phyloP scores from a whole-genome alignment of 305 asterid species.

The Fraxinus platypoda region DNA sequence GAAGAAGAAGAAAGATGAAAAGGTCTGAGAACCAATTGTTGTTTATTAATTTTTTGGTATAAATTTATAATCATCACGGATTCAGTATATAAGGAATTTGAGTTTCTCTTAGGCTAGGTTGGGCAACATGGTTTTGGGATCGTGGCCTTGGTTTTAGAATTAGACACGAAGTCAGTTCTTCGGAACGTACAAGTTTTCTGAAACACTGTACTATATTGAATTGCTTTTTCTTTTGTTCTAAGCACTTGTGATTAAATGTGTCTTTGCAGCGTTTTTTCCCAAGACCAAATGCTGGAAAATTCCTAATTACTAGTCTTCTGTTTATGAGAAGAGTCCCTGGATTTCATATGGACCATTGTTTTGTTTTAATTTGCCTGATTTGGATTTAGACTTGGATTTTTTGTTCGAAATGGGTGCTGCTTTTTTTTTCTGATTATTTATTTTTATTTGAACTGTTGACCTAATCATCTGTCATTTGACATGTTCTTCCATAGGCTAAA shows the following conservation, averaged over 20 bases:
- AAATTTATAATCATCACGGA: background rate
- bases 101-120: background rate
- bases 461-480: background rate
- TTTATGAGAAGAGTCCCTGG: background rate
- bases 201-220: background rate
- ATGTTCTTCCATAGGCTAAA: conserved; percentile 53
- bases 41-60: background rate
- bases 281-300: background rate
- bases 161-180: background rate
- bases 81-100: background rate
- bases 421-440: background rate
- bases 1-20: conserved; percentile 91
- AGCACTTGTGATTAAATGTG: background rate
- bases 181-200: background rate
- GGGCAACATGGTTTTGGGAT: background rate
- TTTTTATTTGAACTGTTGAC: background rate
- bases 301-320: background rate
- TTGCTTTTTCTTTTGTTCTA: background rate
- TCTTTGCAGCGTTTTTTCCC: background rate
- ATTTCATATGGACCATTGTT: background rate
- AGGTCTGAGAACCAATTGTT: conserved; percentile 38
- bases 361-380: background rate
- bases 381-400: background rate
- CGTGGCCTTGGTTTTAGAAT: background rate
- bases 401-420: background rate